Percentiles rank a stretch among this genome's conserved stretches.
Conservation (phyloP, 192 early-diverging fungal species). For the Coemansia sp. region DNA sequence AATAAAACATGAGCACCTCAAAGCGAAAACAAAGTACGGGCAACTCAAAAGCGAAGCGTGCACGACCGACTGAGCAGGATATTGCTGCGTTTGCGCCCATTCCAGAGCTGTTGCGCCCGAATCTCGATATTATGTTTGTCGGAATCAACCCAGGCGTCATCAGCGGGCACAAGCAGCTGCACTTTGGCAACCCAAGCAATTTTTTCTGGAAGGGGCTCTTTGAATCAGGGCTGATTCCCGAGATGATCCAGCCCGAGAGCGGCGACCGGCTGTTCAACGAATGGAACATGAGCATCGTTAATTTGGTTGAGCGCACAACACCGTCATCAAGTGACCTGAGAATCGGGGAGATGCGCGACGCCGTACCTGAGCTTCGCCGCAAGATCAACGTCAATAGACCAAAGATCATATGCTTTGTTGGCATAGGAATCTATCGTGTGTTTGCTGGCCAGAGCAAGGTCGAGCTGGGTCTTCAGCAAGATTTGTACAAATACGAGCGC, state of each 20-base stretch:
- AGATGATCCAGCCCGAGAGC: conserved; percentile 51
- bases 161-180: conserved; percentile 58
- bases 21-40: neutral
- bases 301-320: conserved; percentile 61
- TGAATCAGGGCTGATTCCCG: conserved; percentile 58
- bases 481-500: conserved; percentile 18
- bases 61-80: conserved; percentile 7
- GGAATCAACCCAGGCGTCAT: conserved; percentile 71
- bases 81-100: conserved; percentile 35
- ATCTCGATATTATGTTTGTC: conserved; percentile 62
- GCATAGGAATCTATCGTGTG: conserved; percentile 68
- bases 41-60: neutral
- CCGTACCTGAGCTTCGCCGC: conserved; percentile 58
- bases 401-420: conserved; percentile 64
- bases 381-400: conserved; percentile 63
- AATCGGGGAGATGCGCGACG: conserved; percentile 55
- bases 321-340: conserved; percentile 59
- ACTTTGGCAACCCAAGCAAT: conserved; percentile 70
- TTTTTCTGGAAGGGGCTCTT: conserved; percentile 72
- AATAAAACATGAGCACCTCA: neutral
- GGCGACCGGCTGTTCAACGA: conserved; percentile 49
- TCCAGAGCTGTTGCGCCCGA: conserved; percentile 38
- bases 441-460: conserved; percentile 36
- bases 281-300: conserved; percentile 65
- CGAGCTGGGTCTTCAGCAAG: conserved; percentile 47